Evolutionary conservation across 202 grass and related monocot genomes (phyloP), one percentile per base, ranked within the genome.

Genomic region (Saccharum hybrid): DNA sequence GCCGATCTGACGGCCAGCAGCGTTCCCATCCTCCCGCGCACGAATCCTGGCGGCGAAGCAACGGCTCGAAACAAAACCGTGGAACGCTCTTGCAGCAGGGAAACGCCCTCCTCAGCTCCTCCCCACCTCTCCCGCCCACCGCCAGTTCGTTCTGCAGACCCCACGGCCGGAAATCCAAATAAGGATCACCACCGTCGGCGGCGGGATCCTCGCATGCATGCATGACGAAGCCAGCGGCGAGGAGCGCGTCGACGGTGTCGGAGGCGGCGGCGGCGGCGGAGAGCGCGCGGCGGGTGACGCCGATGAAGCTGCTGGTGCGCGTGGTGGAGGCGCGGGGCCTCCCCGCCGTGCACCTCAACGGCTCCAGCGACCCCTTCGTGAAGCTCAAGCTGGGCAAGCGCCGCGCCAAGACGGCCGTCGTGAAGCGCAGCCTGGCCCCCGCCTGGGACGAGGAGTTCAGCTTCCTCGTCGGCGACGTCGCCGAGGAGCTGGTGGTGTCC

Each of bases 321-420:
- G 92, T 94, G 18, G 83, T 94, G 26, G 92, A 94, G 87, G 92
- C 92, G 51, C 87, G 92, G 4, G 86, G 83, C 48, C 89, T 94
- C 49, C 82, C 79, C 13, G 81, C 79, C 15, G 74, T 89, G 19
- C 74, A 88, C 85, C 31, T 87, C 63, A 83, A 84, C 80, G 92
- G 92, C 19, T 63, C 74, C 15, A 88, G 89, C 76, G 89, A 94
- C 72, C 89, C 89, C 64, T 94, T 91, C 70, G 92, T 91, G 64
- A 89, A 82, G 87, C 83, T 91, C 66, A 85, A 91, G 79, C 89
- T 91, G 1, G 89, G 92, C 10, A 90, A 91, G 77, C 84, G 84
- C 16, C 74, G 92, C 49, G 85, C 78, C 34, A 94, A 94, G 76
- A 94, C 89, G 33, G 83, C 72, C n/a, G 82, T 89, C 8, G 71